These are phyloP conservation scores for Aspergillus ostianus DNA, from an alignment of 495 filamentous ascomycete species.

Conservation along the genomic window DNA sequence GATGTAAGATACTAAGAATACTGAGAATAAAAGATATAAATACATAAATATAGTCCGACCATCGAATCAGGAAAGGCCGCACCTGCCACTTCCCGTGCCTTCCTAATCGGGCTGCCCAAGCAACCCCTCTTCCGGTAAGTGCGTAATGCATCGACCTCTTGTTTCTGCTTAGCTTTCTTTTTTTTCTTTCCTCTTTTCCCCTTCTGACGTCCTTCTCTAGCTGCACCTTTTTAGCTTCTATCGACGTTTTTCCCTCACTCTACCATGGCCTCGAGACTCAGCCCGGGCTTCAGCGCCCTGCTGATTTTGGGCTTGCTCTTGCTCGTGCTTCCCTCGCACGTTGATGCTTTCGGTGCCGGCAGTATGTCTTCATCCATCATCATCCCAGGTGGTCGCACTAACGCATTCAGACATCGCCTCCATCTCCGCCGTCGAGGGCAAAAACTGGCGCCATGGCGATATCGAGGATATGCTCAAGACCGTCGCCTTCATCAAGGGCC, in stretches of 20 bases:
- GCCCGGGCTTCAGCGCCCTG: slow-evolving; percentile 33
- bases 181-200: slow-evolving; percentile 2
- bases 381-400: not conserved
- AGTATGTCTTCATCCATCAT: slow-evolving; percentile 39
- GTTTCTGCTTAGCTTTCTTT: slow-evolving; percentile 1
- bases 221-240: slow-evolving; percentile 6
- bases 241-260: slow-evolving; percentile 4
- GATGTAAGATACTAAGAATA: too few relatives aligned
- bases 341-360: slow-evolving; percentile 83
- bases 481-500: slow-evolving; percentile 79
- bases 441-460: slow-evolving; percentile 97
- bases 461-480: slow-evolving; percentile 94
- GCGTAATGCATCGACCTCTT: too few relatives aligned
- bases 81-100: not conserved
- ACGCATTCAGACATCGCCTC: slow-evolving; percentile 69
- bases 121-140: not conserved
- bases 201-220: not conserved
- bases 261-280: slow-evolving; percentile 29
- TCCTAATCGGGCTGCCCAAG: not conserved
- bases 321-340: slow-evolving; percentile 43
- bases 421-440: slow-evolving; percentile 88
- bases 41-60: too few relatives aligned
- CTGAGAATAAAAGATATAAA: too few relatives aligned
- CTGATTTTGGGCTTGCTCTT: slow-evolving; percentile 63
- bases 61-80: not conserved